A percentile compares a stretch with the other conserved stretches of the same genome.
Conservation (phyloP, 495 filamentous ascomycete species). For the Neurospora intermedia region DNA sequence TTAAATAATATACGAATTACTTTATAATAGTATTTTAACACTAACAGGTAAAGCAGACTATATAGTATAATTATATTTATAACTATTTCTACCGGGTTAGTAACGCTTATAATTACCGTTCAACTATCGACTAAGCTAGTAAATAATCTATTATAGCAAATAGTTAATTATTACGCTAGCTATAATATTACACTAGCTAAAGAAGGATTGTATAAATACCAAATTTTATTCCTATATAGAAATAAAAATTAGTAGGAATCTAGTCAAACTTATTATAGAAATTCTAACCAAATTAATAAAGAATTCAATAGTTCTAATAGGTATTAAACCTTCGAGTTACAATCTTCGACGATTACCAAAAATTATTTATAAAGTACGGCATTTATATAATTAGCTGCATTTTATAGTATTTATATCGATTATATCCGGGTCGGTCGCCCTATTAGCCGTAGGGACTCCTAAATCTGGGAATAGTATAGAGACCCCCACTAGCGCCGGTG, state of each 20-base stretch:
- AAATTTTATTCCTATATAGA: not conserved
- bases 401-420: not conserved
- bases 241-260: not conserved
- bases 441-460: not conserved
- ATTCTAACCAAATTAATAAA: not conserved
- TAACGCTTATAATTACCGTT: no score
- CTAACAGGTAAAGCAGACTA: no score
- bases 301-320: not conserved
- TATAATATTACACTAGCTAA: no score
- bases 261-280: not conserved
- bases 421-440: not conserved
- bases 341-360: not conserved
- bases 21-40: no score
- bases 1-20: no score
- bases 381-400: not conserved
- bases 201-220: no score
- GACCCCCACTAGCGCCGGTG: not conserved
- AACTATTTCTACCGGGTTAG: no score
- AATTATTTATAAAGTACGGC: not conserved
- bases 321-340: not conserved
- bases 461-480: not conserved
- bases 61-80: no score
- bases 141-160: no score
- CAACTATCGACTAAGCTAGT: no score
- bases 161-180: no score